These are phyloP conservation scores for Zarea fungicola DNA, from an alignment of 2,329 filamentous ascomycete species.

Conservation along the genomic window DNA sequence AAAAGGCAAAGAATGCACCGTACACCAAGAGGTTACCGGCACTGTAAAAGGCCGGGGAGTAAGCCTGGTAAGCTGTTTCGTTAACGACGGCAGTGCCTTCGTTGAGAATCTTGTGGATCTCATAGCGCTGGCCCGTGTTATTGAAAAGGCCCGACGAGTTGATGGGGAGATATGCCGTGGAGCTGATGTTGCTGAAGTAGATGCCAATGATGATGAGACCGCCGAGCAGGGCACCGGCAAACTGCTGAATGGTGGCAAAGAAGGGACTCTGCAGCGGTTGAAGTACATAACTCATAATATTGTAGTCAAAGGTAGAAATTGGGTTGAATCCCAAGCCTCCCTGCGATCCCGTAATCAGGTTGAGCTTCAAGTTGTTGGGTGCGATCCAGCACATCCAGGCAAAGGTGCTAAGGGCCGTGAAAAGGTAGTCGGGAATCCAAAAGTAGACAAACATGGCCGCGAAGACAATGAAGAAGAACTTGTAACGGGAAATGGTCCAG, in stretches of 20 bases:
- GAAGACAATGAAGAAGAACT: conserved; percentile 34
- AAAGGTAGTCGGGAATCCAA: conserved; percentile 41
- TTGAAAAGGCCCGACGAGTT: conserved; percentile 43
- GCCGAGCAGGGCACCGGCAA: not conserved
- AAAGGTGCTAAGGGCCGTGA: conserved; percentile 36
- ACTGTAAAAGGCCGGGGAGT: conserved; percentile 29
- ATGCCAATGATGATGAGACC: conserved; percentile 10
- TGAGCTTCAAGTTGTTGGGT: conserved; percentile 35
- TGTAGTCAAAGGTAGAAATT: conserved; percentile 11
- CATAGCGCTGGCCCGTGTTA: conserved; percentile 37
- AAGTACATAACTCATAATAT: not conserved
- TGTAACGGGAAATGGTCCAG: conserved; percentile 36
- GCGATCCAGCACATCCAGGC: conserved; percentile 45
- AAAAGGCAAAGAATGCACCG: conserved; percentile 28
- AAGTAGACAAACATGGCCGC: conserved; percentile 38
- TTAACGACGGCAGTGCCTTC: conserved; percentile 25
- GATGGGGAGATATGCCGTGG: conserved; percentile 42
- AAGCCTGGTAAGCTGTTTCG: conserved; percentile 29
- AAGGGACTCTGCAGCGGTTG: conserved; percentile 7
- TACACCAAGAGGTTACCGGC: conserved; percentile 27
- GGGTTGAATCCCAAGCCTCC: conserved; percentile 5
- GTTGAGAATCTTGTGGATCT: conserved; percentile 39
- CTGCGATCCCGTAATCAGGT: conserved; percentile 15
- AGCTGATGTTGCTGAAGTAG: conserved; percentile 32
- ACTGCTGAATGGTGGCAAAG: conserved; percentile 7